Percentiles rank a stretch among this genome's conserved stretches.
Conservation (phyloP, 176 grass and related monocot species). For the Thinopyrum elongatum region DNA sequence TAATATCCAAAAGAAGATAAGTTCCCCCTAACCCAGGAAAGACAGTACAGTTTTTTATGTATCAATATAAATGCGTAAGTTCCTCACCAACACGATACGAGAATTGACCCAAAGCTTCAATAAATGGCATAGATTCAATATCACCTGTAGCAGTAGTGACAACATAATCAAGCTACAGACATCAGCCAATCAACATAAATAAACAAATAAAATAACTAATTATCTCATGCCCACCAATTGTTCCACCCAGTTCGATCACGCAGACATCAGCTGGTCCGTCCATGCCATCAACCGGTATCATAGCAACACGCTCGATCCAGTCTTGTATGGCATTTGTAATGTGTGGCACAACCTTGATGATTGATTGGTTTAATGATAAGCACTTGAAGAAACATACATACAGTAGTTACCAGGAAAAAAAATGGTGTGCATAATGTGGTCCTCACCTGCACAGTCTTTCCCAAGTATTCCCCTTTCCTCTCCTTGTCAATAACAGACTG, state of each 20-base stretch:
- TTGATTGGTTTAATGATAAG: constrained; percentile 24
- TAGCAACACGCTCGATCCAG: constrained; percentile 62
- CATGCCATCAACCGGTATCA: constrained; percentile 72
- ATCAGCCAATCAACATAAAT: constrained; percentile 22
- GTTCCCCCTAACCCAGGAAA: not conserved
- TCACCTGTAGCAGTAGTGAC: constrained; percentile 57
- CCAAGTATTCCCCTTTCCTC: constrained; percentile 68
- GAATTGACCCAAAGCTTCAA: constrained; percentile 83
- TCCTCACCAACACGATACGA: constrained; percentile 74
- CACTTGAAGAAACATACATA: constrained; percentile 16
- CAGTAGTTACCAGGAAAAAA: constrained; percentile 17
- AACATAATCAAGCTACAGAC: constrained; percentile 41
- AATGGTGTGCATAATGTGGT: not conserved
- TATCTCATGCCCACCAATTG: constrained; percentile 51
- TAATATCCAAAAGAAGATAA: constrained; percentile 23
- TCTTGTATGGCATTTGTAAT: constrained; percentile 88
- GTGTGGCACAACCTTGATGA: constrained; percentile 65
- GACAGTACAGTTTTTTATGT: constrained; percentile 4
- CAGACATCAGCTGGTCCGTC: constrained; percentile 73
- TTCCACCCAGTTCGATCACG: constrained; percentile 69
- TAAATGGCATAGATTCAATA: constrained; percentile 88
- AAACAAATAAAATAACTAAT: not conserved
- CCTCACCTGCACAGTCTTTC: constrained; percentile 74
- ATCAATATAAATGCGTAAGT: constrained; percentile 1
- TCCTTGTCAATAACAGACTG: constrained; percentile 77